Conservation (phyloP, 2,329 filamentous ascomycete genomes). For the Plenodomus biglobosus region DNA sequence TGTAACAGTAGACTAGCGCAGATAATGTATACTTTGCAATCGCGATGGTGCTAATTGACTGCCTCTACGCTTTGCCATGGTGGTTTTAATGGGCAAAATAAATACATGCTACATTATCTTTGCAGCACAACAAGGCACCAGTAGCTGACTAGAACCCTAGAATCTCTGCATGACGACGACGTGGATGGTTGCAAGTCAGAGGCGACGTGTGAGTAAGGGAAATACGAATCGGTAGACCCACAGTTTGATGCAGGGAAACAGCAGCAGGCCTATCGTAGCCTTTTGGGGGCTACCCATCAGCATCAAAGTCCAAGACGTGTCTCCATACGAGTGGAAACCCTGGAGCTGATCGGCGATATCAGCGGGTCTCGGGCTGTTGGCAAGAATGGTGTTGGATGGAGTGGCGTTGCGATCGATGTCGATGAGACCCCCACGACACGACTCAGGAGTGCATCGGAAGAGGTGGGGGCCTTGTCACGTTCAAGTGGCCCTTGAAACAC, state of each 20-base stretch:
- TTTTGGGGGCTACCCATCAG: not conserved
- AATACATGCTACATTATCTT: too few species aligned
- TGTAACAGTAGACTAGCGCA: not conserved
- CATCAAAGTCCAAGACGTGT: too few species aligned
- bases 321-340: not conserved
- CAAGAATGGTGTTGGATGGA: not conserved
- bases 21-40: too few species aligned
- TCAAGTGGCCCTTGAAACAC: conserved; percentile 1
- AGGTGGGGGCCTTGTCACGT: not conserved
- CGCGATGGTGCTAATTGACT: too few species aligned
- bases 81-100: too few species aligned
- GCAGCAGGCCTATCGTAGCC: not conserved
- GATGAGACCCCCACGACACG: conserved; percentile 1
- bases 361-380: not conserved
- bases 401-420: not conserved
- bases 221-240: not conserved
- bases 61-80: too few species aligned
- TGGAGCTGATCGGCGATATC: conserved; percentile 2
- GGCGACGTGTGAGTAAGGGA: not conserved
- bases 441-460: not conserved
- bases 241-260: not conserved
- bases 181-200: not conserved
- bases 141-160: too few species aligned
- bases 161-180: not conserved
- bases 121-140: too few species aligned